These are phyloP conservation scores for Cercophora sp. DNA, from an alignment of 495 filamentous ascomycete species.

Conservation along the genomic window DNA sequence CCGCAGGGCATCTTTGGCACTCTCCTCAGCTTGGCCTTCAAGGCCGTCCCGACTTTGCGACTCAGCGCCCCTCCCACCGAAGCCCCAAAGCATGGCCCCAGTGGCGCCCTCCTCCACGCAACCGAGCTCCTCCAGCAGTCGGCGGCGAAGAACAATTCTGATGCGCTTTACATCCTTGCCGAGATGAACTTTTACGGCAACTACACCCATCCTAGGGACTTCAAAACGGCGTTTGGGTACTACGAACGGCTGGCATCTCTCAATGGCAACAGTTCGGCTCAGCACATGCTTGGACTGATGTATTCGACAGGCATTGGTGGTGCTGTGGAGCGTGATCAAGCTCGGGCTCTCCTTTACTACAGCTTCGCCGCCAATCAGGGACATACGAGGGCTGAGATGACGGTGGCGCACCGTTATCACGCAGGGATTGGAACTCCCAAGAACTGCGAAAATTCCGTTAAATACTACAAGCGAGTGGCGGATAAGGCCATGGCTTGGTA, in stretches of 20 bases:
- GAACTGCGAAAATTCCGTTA: constrained; percentile 78
- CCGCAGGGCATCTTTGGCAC: constrained; percentile 35
- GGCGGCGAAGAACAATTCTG: constrained; percentile 69
- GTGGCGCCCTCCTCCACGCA: constrained; percentile 50
- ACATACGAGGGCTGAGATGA: constrained; percentile 88
- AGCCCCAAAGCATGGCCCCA: constrained; percentile 23
- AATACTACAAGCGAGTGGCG: constrained; percentile 89
- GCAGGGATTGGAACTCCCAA: constrained; percentile 79
- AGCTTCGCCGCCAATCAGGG: constrained; percentile 87
- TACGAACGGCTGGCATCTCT: constrained; percentile 74
- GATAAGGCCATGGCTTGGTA: constrained; percentile 88
- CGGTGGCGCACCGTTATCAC: constrained; percentile 80
- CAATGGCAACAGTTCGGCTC: constrained; percentile 84
- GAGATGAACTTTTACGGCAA: constrained; percentile 98
- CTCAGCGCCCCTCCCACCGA: constrained; percentile 36
- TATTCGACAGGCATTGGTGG: constrained; percentile 89
- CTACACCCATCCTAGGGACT: constrained; percentile 81
- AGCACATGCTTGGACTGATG: constrained; percentile 94
- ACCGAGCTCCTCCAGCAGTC: constrained; percentile 73
- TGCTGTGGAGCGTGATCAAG: constrained; percentile 82
- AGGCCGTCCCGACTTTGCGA: constrained; percentile 41
- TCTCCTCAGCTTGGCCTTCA: constrained; percentile 33
- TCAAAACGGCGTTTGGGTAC: constrained; percentile 73
- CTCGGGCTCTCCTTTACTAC: constrained; percentile 87
- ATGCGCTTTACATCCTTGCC: constrained; percentile 85